phyloP scores from a whole-genome alignment of 495 filamentous ascomycete species.

The Xeromyces bisporus region DNA sequence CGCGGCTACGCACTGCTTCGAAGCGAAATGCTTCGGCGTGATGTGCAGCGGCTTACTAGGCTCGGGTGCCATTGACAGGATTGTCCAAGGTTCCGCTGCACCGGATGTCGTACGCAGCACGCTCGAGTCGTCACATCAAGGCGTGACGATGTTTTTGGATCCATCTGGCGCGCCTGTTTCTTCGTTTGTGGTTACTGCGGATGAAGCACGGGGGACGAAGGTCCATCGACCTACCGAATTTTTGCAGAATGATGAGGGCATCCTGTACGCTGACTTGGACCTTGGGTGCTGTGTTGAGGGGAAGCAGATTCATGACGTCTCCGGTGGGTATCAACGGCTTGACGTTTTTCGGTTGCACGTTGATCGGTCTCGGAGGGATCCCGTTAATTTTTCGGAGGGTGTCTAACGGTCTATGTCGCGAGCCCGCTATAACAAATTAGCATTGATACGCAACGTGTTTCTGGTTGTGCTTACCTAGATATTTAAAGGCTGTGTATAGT shows the following conservation, averaged over 20 bases:
- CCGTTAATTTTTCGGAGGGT: constrained; percentile 1
- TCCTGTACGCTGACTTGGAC: constrained; percentile 27
- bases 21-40: constrained; percentile 28
- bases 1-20: constrained; percentile 28
- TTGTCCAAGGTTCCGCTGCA: constrained; percentile 3
- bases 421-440: no score
- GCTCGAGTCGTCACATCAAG: constrained; percentile 10
- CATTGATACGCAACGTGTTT: no score
- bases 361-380: constrained; percentile 9
- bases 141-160: constrained; percentile 21
- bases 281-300: constrained; percentile 21
- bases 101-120: constrained; percentile 3
- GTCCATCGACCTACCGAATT: constrained; percentile 7
- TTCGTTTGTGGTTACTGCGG: constrained; percentile 8
- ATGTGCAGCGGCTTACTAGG: constrained; percentile 17
- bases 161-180: constrained; percentile 17
- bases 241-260: constrained; percentile 20
- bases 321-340: constrained; percentile 25
- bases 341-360: constrained; percentile 27
- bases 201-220: no score
- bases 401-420: no score
- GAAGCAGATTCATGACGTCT: constrained; percentile 30
- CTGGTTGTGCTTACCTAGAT: no score
- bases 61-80: constrained; percentile 9
- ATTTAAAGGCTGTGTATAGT: no score